Evolutionary conservation across 2,329 filamentous ascomycete species (phyloP), one percentile per base, ranked within the genome.

Genomic region (Setomelanomma holmii): DNA sequence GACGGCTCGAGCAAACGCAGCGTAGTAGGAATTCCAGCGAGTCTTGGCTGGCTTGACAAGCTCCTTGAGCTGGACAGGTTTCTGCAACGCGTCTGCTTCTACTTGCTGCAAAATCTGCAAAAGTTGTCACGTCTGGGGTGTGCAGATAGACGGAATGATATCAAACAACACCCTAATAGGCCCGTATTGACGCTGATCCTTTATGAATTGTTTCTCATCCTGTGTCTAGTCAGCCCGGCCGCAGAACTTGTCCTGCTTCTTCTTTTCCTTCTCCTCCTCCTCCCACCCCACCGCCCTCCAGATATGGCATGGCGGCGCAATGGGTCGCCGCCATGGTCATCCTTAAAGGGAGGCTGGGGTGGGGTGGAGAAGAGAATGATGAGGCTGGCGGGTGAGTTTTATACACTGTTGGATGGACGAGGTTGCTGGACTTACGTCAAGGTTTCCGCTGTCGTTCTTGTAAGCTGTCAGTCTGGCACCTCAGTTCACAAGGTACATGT

Each of bases 201-300:
- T 21, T 14, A 40, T 40, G 19, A 19, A 40, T 5, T 4, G 16
- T 19, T 49, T 38, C 38, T 41, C 36, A 30, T 20, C 45, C 35
- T 22, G 41, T 50, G n/a, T 46, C 21, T 53, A 44, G 12, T 45
- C 43, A 35, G 50, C 50, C 39, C n/a, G n/a, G n/a, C n/a, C n/a
- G n/a, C n/a, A n/a, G n/a, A n/a, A n/a, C n/a, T n/a, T n/a, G n/a
- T n/a, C n/a, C n/a, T n/a, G n/a, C n/a, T n/a, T n/a, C n/a, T n/a
- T n/a, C n/a, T n/a, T n/a, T n/a, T n/a, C n/a, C n/a, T n/a, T n/a
- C n/a, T n/a, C n/a, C n/a, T n/a, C n/a, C n/a, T n/a, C n/a, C n/a
- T n/a, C n/a, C n/a, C n/a, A n/a, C n/a, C n/a, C n/a, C n/a, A n/a
- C n/a, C n/a, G n/a, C n/a, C n/a, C n/a, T n/a, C n/a, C n/a, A n/a